A percentile compares a stretch with the other conserved stretches of the same genome.
These are phyloP conservation scores for Verticillium alfalfae DNA, from an alignment of 2,329 filamentous ascomycete species.

Conservation along the genomic window DNA sequence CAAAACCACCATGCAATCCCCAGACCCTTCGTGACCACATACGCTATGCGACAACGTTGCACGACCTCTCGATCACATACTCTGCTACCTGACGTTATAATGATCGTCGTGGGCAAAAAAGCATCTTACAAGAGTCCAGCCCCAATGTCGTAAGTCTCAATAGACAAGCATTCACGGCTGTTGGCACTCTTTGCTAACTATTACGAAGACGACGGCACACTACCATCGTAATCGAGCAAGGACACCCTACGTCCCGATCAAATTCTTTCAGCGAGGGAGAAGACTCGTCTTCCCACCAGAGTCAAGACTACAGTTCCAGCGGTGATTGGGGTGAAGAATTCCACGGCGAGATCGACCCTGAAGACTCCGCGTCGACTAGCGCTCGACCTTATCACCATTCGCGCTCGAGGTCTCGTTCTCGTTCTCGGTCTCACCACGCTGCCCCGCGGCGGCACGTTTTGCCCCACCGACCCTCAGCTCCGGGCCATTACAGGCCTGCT, in stretches of 20 bases:
- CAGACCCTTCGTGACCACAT: not conserved
- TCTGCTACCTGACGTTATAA: conserved; percentile 11
- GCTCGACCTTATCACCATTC: conserved; percentile 18
- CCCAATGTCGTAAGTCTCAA: conserved; percentile 29
- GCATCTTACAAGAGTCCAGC: conserved; percentile 23
- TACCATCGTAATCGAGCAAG: conserved; percentile 1
- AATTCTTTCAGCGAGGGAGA: conserved; percentile 33
- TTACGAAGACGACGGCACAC: not conserved
- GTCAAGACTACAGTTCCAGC: conserved; percentile 22
- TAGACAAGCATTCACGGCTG: not conserved
- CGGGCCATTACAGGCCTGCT: conserved; percentile 34
- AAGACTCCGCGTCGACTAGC: conserved; percentile 51
- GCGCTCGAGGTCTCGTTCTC: conserved; percentile 10
- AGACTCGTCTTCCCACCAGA: conserved; percentile 27
- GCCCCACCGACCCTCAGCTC: not conserved
- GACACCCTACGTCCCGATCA: conserved; percentile 19
- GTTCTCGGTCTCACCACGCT: conserved; percentile 20
- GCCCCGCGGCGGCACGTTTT: conserved; percentile 14
- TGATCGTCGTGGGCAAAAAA: conserved; percentile 42
- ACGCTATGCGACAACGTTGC: not conserved
- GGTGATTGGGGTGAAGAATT: conserved; percentile 28
- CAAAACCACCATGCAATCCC: too few relatives aligned
- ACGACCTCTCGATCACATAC: not conserved
- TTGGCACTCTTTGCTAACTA: not conserved
- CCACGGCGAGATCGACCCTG: conserved; percentile 48